Evolutionary conservation across 352 stramenopile species (phyloP).

Genomic region (Peronospora tabacina): DNA sequence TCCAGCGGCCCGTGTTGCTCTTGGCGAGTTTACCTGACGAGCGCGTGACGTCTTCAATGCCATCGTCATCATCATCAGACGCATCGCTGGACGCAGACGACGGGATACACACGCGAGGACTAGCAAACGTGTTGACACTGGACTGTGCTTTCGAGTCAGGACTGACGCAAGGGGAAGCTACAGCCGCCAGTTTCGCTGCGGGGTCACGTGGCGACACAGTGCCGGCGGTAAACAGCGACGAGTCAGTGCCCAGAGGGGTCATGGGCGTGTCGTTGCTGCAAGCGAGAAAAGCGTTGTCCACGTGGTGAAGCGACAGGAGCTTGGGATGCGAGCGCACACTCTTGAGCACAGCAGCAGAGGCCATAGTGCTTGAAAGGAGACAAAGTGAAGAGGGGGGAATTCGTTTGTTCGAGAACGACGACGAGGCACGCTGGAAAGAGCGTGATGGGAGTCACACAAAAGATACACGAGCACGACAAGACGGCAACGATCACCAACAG

Average conservation of each 20-base stretch:
- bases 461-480: constrained; percentile 27
- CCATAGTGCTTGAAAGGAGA: constrained; percentile 29
- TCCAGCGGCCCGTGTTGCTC: constrained; percentile 81
- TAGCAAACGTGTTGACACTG: constrained; percentile 12
- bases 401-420: constrained; percentile 30
- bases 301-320: constrained; percentile 44
- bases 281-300: constrained; percentile 29
- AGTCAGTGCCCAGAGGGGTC: constrained; percentile 35
- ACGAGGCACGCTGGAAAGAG: constrained; percentile 18
- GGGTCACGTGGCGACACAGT: constrained; percentile 52
- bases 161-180: not conserved
- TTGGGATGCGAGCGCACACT: constrained; percentile 33
- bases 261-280: constrained; percentile 31
- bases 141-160: constrained; percentile 9
- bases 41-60: constrained; percentile 15
- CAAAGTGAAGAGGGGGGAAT: constrained; percentile 4
- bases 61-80: constrained; percentile 33
- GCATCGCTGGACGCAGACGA: constrained; percentile 23
- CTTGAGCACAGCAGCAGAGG: constrained; percentile 31
- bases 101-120: constrained; percentile 24
- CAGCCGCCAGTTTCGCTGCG: constrained; percentile 36
- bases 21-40: constrained; percentile 34
- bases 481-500: constrained; percentile 17
- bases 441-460: constrained; percentile 31
- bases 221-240: constrained; percentile 20